Conservation (phyloP, 2,329 filamentous ascomycete genomes). For the Fusarium algeriense region DNA sequence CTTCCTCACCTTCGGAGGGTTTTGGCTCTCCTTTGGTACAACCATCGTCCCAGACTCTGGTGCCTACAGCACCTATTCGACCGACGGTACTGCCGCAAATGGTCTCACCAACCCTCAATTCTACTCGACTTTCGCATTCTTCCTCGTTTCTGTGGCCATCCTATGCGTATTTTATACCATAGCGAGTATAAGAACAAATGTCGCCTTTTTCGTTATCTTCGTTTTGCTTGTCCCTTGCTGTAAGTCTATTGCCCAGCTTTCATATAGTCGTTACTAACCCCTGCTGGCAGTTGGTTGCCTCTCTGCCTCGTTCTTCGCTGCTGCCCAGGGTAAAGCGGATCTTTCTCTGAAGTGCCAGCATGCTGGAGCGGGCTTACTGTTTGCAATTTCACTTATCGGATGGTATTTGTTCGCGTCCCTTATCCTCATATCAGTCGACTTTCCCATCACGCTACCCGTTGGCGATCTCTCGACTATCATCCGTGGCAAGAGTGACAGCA, state of each 20-base stretch:
- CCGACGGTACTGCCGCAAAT: slow-evolving; percentile 46
- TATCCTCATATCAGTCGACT: slow-evolving; percentile 63
- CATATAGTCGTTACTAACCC: fast-evolving
- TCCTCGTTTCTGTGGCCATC: slow-evolving; percentile 71
- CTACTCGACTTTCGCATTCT: slow-evolving; percentile 66
- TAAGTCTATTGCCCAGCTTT: slow-evolving; percentile 22
- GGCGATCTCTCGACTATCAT: slow-evolving; percentile 63
- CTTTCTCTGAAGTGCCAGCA: slow-evolving; percentile 43
- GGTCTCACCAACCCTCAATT: slow-evolving; percentile 60
- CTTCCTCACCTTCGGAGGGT: slow-evolving; percentile 61
- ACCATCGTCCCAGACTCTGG: slow-evolving; percentile 63
- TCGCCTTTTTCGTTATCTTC: slow-evolving; percentile 69
- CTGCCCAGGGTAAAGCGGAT: slow-evolving; percentile 30
- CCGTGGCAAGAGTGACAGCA: slow-evolving; percentile 24
- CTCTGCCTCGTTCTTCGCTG: slow-evolving; percentile 49
- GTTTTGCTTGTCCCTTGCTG: slow-evolving; percentile 64
- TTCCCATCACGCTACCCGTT: slow-evolving; percentile 62
- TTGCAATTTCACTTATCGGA: slow-evolving; percentile 51
- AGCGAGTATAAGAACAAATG: slow-evolving; percentile 74
- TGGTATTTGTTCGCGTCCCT: slow-evolving; percentile 66
- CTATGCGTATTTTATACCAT: slow-evolving; percentile 72
- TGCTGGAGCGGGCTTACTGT: slow-evolving; percentile 45
- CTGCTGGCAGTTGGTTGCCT: slow-evolving; percentile 43
- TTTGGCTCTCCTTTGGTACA: slow-evolving; percentile 63
- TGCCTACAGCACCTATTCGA: slow-evolving; percentile 56